Conservation (phyloP, 805 yeast species). For the Groenewaldozyma salmanticensis region DNA sequence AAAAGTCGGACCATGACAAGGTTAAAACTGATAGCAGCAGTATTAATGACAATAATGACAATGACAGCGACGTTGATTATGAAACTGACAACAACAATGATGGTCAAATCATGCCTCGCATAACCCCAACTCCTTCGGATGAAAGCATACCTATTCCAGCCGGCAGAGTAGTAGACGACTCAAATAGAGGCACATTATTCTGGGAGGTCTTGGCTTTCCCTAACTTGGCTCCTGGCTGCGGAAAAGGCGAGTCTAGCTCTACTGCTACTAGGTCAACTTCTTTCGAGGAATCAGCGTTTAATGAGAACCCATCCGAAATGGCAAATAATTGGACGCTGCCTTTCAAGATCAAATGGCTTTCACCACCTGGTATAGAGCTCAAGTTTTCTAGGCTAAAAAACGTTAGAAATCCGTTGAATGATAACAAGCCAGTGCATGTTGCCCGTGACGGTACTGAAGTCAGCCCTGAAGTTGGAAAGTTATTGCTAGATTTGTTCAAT, state of each 20-base stretch:
- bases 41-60: no score
- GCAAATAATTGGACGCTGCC: constrained; percentile 28
- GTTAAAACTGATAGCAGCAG: background rate
- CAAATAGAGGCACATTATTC: constrained; percentile 29
- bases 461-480: constrained; percentile 27
- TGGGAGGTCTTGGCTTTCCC: constrained; percentile 27
- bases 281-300: background rate
- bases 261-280: background rate
- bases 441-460: constrained; percentile 37
- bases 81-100: background rate
- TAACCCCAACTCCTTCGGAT: constrained; percentile 10
- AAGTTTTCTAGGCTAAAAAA: constrained; percentile 26
- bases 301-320: no score
- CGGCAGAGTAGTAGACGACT: constrained; percentile 19
- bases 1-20: no score
- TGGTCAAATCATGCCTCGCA: background rate
- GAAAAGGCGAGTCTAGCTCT: background rate
- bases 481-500: constrained; percentile 23
- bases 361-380: constrained; percentile 18
- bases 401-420: constrained; percentile 28
- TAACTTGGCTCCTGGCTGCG: constrained; percentile 7
- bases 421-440: constrained; percentile 31
- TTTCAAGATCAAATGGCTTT: constrained; percentile 30
- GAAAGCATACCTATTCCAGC: constrained; percentile 14
- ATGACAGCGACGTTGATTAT: no score